Base-by-base conservation (phyloP, 768 basidiomycete species). In the Rubroboletus pulcherrimus region DNA sequence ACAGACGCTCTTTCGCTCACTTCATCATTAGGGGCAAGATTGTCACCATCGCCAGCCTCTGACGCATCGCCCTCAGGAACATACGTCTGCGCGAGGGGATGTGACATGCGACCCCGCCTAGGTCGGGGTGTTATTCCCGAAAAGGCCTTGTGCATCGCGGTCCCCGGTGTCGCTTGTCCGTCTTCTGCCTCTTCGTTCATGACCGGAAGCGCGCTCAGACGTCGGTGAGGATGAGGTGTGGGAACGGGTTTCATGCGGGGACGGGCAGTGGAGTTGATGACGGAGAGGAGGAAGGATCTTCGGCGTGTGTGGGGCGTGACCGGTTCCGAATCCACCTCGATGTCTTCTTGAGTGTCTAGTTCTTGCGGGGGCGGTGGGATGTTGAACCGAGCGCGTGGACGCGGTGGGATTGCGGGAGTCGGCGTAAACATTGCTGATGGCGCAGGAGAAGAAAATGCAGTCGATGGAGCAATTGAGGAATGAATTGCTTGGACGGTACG, bases 261-360 rank as follows among this genome's bases (percentile, higher is more conserved):
- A 33, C 90, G 84, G 5, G 87, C 75, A 2, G 86, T 90, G 6
- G 91, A 91, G 64, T 91, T 87, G 66, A 94, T 88, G 8, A 93
- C 87, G 9, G 84, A 85, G 38, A 94, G 80, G 12, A 94, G 80
- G 74, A 94, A 93, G 1, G 89, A 91, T 15, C 84, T 83, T 39
- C 89, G 84, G 56, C 87, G 85, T 12, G 85, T 81, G 59, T 81
- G 77, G 3, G 89, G 91, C 2, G 90, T 93, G 41, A 84, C 69
- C 4, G 79, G 79, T 39, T 83, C 78, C 5, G 78, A 73, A 38
- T 75, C 71, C 12, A 57, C 51, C 19, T 65, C 64, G 17, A 61
- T 67, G 15, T 73, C 75, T 3, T 67, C 71, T 40, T 70, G 63
- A 10, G 65, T 62, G 12, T 76, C 67, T 26, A 75, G 61, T 37